These are phyloP conservation scores for Trichocladium antarcticum DNA, from an alignment of 495 filamentous ascomycete species.

Conservation along the genomic window DNA sequence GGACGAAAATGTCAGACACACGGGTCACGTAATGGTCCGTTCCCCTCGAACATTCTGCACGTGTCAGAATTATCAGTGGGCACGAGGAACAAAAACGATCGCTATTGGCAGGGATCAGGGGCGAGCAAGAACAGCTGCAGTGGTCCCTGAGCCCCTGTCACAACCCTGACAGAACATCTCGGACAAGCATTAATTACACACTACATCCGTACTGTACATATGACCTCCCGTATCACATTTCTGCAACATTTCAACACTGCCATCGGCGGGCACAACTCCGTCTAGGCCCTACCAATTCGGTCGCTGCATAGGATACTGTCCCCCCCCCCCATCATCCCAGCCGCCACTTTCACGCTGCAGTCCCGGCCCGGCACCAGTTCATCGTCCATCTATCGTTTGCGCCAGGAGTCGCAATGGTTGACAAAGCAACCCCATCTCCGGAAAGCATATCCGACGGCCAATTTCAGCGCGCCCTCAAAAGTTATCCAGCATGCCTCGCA, in stretches of 20 bases:
- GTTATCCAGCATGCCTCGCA: conserved; percentile 31
- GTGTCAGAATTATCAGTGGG: too few relatives aligned
- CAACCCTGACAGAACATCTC: too few relatives aligned
- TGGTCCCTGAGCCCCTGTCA: too few relatives aligned
- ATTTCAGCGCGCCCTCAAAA: conserved; percentile 25
- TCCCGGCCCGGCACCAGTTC: conserved; percentile 12
- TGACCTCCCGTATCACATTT: not conserved
- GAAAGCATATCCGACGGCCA: conserved; percentile 26
- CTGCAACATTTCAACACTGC: not conserved
- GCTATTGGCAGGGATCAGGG: too few relatives aligned
- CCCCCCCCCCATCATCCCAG: not conserved
- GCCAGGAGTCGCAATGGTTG: conserved; percentile 22
- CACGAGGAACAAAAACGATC: too few relatives aligned
- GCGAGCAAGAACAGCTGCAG: too few relatives aligned
- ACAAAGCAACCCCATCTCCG: conserved; percentile 17
- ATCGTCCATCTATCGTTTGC: too few relatives aligned
- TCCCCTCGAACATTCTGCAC: too few relatives aligned
- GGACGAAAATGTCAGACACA: too few relatives aligned
- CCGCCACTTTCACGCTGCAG: conserved; percentile 12
- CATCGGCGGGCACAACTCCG: too few relatives aligned
- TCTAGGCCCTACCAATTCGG: not conserved
- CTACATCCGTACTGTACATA: not conserved
- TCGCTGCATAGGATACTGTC: not conserved
- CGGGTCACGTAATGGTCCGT: too few relatives aligned
- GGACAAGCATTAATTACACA: too few relatives aligned